Evolutionary conservation across 2,329 filamentous ascomycete species (phyloP).

Genomic region (Hortaea werneckii): DNA sequence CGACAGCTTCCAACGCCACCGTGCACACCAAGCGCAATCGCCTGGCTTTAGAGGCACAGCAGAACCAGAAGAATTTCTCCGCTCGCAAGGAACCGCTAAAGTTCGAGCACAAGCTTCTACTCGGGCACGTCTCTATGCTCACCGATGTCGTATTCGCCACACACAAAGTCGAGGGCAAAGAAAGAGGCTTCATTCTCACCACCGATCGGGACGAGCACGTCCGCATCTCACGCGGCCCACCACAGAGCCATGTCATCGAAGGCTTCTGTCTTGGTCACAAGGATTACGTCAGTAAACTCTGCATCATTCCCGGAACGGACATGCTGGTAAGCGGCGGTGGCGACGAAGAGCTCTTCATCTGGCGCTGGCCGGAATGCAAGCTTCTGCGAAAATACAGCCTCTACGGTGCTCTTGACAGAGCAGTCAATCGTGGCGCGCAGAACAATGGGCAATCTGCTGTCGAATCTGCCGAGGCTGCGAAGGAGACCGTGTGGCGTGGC

Average conservation of each 20-base stretch:
- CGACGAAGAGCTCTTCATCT: conserved; percentile 66
- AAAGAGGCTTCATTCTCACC: conserved; percentile 53
- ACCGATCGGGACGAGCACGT: conserved; percentile 74
- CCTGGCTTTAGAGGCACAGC: conserved; percentile 47
- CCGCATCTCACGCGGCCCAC: conserved; percentile 62
- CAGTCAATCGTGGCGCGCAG: neutral
- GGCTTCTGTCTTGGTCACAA: conserved; percentile 79
- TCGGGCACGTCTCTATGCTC: conserved; percentile 93
- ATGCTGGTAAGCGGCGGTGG: conserved; percentile 78
- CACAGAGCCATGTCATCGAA: conserved; percentile 82
- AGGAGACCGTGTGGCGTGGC: neutral
- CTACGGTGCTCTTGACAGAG: neutral
- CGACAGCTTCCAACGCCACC: conserved; percentile 47
- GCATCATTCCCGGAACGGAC: conserved; percentile 49
- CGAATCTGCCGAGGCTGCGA: neutral
- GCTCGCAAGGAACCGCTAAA: conserved; percentile 36
- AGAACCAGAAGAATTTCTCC: conserved; percentile 34
- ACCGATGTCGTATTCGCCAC: conserved; percentile 57
- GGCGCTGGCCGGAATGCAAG: conserved; percentile 61
- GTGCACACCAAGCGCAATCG: conserved; percentile 54
- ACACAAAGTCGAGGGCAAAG: conserved; percentile 35
- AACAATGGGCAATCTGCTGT: neutral
- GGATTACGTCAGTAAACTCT: conserved; percentile 71
- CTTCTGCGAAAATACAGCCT: conserved; percentile 48
- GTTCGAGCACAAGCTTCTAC: conserved; percentile 68